phyloP scores from a whole-genome alignment of 139 green algal genomes.

The Auxenochlorella protothecoides region DNA sequence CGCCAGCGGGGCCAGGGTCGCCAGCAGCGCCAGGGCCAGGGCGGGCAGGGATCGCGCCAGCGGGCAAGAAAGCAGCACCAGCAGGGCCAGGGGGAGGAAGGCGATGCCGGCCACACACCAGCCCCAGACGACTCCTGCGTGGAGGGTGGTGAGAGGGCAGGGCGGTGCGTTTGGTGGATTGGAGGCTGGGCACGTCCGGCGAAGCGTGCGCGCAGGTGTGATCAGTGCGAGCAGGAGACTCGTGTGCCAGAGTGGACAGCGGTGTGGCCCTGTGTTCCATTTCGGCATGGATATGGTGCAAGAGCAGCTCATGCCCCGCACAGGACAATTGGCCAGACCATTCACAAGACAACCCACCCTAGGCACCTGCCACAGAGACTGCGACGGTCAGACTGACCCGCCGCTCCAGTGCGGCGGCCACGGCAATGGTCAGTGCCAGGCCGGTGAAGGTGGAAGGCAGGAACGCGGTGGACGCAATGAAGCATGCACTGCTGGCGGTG shows the following conservation, averaged over 20 bases:
- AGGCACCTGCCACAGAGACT: constrained; percentile 26
- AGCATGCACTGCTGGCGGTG: constrained; percentile 36
- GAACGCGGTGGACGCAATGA: constrained; percentile 48
- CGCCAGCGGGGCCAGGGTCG: constrained; percentile 21
- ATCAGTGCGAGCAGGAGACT: no score
- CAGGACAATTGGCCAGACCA: no score
- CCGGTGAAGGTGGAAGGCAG: constrained; percentile 75
- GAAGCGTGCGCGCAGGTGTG: no score
- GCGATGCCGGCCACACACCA: constrained; percentile 62
- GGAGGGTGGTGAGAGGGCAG: no score
- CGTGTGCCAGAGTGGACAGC: no score
- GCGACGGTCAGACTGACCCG: constrained; percentile 22
- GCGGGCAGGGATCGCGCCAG: constrained; percentile 12
- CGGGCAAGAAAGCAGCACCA: constrained; percentile 18
- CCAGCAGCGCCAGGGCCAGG: constrained; percentile 5
- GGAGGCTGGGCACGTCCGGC: no score
- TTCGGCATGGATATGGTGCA: no score
- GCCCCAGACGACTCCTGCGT: constrained; percentile 50
- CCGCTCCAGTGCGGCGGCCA: constrained; percentile 34
- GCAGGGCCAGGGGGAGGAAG: constrained; percentile 48
- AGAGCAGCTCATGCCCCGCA: no score
- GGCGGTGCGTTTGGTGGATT: no score
- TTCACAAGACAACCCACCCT: not conserved
- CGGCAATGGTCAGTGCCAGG: constrained; percentile 48
- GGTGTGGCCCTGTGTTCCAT: no score